These are phyloP conservation scores for Termitomyces sp. DNA, from an alignment of 768 basidiomycete genomes.

Conservation along the genomic window DNA sequence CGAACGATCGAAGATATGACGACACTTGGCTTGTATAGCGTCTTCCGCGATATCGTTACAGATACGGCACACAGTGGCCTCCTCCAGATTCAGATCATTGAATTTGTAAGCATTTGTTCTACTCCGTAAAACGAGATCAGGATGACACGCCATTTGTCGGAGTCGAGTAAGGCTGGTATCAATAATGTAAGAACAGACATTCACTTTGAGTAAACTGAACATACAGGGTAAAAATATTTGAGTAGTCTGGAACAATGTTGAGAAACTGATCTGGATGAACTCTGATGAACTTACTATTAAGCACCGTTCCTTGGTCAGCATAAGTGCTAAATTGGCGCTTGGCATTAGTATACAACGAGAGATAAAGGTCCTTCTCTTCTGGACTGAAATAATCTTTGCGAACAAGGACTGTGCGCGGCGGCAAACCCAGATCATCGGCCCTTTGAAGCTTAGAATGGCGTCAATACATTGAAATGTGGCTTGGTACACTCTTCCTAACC, in stretches of 20 bases:
- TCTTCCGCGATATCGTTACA: constrained; percentile 98
- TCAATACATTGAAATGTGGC: neutral
- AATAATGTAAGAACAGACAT: constrained; percentile 11
- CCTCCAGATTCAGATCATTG: constrained; percentile 48
- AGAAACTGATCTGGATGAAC: neutral
- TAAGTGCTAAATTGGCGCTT: constrained; percentile 91
- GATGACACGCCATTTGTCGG: constrained; percentile 94
- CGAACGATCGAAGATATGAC: constrained; percentile 92
- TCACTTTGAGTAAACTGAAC: constrained; percentile 12
- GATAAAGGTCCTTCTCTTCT: constrained; percentile 94
- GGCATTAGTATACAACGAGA: constrained; percentile 87
- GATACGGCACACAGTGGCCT: constrained; percentile 87
- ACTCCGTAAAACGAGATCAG: constrained; percentile 87
- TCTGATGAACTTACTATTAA: constrained; percentile 68
- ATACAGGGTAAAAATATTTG: constrained; percentile 80
- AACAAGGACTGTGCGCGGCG: constrained; percentile 86
- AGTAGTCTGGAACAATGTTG: constrained; percentile 55
- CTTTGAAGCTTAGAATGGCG: constrained; percentile 62
- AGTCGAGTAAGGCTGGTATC: constrained; percentile 77
- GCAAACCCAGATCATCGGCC: constrained; percentile 93
- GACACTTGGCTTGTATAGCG: constrained; percentile 89
- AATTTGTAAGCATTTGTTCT: constrained; percentile 71
- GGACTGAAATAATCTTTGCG: constrained; percentile 91
- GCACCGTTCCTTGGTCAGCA: constrained; percentile 80
- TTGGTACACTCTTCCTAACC: constrained; percentile 26